A percentile compares a stretch with the other conserved stretches of the same genome.
phyloP scores from a whole-genome alignment of 2,329 filamentous ascomycete species.

The Cyphellophora europaea region DNA sequence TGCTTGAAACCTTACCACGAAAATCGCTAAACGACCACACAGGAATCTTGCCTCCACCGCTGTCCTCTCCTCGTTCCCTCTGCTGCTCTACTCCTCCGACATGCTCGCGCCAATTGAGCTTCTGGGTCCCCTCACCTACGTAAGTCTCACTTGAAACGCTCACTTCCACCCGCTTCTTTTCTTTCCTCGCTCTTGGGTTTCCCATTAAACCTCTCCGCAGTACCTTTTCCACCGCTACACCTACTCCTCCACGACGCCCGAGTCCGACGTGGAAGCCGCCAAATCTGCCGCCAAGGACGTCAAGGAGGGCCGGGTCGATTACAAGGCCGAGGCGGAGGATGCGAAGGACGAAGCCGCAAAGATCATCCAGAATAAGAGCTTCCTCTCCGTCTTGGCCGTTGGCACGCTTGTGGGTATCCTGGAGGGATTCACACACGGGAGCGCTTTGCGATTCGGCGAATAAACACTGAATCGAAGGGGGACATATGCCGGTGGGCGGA shows the following conservation, averaged over 20 bases:
- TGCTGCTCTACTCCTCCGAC: constrained; percentile 2
- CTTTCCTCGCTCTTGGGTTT: neutral
- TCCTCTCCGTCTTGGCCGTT: neutral
- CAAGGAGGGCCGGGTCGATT: neutral
- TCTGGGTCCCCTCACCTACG: constrained; percentile 1
- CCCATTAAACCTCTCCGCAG: neutral
- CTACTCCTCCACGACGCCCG: neutral
- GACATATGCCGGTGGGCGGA: too few relatives aligned
- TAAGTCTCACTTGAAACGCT: neutral
- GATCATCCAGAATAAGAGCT: constrained; percentile 2
- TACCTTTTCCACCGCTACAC: constrained; percentile 2
- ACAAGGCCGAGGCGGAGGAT: constrained; percentile 1
- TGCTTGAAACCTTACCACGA: too few relatives aligned
- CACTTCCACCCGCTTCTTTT: too few relatives aligned
- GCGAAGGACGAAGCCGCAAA: constrained; percentile 1
- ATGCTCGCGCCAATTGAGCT: constrained; percentile 3
- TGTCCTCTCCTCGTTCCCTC: neutral
- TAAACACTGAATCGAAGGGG: too few relatives aligned
- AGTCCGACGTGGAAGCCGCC: neutral
- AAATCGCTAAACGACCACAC: neutral
- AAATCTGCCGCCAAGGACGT: constrained; percentile 1
- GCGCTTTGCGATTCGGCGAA: neutral
- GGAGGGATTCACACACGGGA: constrained; percentile 1
- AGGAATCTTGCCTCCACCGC: constrained; percentile 1
- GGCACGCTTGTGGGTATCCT: constrained; percentile 1